Base-by-base conservation (phyloP, 1,284 basidiomycete species). In the Cerioporus squamosus region DNA sequence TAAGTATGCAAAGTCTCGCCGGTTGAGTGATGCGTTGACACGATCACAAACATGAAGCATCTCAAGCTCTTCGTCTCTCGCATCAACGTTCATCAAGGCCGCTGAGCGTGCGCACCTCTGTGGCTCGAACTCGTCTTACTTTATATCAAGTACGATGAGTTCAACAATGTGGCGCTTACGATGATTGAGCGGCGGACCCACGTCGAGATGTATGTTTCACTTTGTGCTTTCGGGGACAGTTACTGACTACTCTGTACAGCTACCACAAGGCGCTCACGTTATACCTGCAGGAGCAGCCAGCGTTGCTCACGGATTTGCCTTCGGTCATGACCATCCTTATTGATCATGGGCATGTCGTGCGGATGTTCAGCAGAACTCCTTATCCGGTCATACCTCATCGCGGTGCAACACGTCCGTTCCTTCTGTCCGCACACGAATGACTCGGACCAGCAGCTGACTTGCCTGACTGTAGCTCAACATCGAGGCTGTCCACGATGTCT, bases 141-240 rank as follows among this genome's bases (percentile, higher is more conserved):
- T 51, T 98, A 98, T 78, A 90, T 98, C 79, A 97, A 97, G 77
- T 99, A 99, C 71, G 97, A 97, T 72, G 91, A 95, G 82, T 94
- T 90, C 70, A 95, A 97, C 73, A 97, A 97, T 70, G 95, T 95
- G n/a, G 93, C 94, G 36, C 79, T 97, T 63, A 93, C 95, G 2
- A 98, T 98, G 93, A 98, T 99, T 75, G 97, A 99, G 75, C 91
- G 95, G 86, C 94, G 24, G 95, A 98, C 75, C 95, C 95, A 99
- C 72, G 87, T 98, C 63, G 97, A 99, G 79, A 98, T 99, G 87
- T 96, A 72, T 60, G 23, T 9, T 8, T 12, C 26, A 26, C 20
- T 5, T 9, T 20, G 47, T 29, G 61, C 56, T 17, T 24, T 36
- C 7, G 7, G 26, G 38, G 18, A 15, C 23, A 14, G n/a, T 23